Conservation (phyloP, 768 basidiomycete species). For the Brasilioporus rufonigricans region DNA sequence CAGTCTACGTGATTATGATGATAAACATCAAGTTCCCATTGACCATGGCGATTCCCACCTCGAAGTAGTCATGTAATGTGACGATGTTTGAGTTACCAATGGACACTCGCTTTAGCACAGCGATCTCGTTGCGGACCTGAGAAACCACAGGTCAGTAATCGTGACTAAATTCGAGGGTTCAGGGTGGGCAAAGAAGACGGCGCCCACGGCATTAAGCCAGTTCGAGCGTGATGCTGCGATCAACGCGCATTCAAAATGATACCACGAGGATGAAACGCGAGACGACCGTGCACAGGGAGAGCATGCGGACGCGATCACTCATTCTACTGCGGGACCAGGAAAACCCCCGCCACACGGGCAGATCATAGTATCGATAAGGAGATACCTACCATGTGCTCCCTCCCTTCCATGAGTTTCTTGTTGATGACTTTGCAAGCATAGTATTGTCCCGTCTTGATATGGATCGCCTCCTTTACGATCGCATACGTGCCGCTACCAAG, state of each 20-base stretch:
- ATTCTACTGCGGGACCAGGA: neutral
- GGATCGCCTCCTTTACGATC: constrained; percentile 93
- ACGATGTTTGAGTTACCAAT: constrained; percentile 90
- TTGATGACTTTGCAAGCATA: constrained; percentile 99
- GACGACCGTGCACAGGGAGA: neutral
- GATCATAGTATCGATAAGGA: constrained; percentile 9
- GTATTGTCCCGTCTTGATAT: constrained; percentile 89
- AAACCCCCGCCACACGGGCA: neutral
- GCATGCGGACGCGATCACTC: constrained; percentile 1
- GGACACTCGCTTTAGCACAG: constrained; percentile 90
- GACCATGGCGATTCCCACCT: constrained; percentile 44
- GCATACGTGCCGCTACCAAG: constrained; percentile 93
- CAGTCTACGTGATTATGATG: constrained; percentile 48
- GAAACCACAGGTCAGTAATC: constrained; percentile 8
- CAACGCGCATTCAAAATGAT: constrained; percentile 10
- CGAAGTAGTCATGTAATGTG: constrained; percentile 94
- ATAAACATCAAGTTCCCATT: neutral
- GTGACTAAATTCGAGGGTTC: constrained; percentile 10
- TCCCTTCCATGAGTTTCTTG: constrained; percentile 97
- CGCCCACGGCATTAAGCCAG: neutral
- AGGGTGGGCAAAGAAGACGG: constrained; percentile 7
- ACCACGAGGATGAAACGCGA: neutral
- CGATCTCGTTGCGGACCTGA: constrained; percentile 95
- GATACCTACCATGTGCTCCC: constrained; percentile 88
- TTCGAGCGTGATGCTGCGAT: constrained; percentile 12